Evolutionary conservation across 352 stramenopile genomes (phyloP), one percentile per base, ranked within the genome.

Genomic region (Plasmopara muralis): DNA sequence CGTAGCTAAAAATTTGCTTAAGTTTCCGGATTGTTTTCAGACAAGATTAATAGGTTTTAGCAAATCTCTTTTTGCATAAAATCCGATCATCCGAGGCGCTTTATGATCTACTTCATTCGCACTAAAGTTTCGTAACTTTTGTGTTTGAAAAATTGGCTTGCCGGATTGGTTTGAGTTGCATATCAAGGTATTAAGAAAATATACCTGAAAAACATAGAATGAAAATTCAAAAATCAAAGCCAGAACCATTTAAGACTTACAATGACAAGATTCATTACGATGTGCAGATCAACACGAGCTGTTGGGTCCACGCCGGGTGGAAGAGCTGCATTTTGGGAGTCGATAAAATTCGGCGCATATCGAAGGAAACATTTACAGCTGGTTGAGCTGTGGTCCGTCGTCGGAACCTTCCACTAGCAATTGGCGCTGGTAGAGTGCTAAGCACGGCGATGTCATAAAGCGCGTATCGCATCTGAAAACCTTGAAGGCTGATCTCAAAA

Each of bases 1-100:
- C 74, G 79, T 12, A 62, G 60, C 67, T 4, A 47, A 71, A 62
- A 55, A 42, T 70, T 45, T 40, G 50, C 53, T 25, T 3, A 25
- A 25, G 20, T 25, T 25, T 25, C 20, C 3, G 20, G 20, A 25
- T 3, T 25, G 20, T 25, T 25, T 25, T 25, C 20, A 25, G 20
- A 25, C 20, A 25, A 25, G 20, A 25, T 25, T 25, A 25, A 25
- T 25, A 25, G 20, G 20, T 25, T 25, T 25, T 3, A 25, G 20
- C 20, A 25, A 25, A 25, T 25, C 20, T 25, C 20, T 25, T 25
- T n/a, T 25, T 25, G 20, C 20, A 3, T 25, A 25, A 25, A n/a
- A 25, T 25, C 20, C 20, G 20, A 25, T 25, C 20, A 25, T 25
- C 20, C 20, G 20, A 25, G 20, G 20, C 20, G 20, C 20, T 25